Percentiles rank a stretch among this genome's conserved stretches.
These are phyloP conservation scores for Heteromeles arbutifolia DNA, from an alignment of 306 rosid genomes.

Conservation along the genomic window DNA sequence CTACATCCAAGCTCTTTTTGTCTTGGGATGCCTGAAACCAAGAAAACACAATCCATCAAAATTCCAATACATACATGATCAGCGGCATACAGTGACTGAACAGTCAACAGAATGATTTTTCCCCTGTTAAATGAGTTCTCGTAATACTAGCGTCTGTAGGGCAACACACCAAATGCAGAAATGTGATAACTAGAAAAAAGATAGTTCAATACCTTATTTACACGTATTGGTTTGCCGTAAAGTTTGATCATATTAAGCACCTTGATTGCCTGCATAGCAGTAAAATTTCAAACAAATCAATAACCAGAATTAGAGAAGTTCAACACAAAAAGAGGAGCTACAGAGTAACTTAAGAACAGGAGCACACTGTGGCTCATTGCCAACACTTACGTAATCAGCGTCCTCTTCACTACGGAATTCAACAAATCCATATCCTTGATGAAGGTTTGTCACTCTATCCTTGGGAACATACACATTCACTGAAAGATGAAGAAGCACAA, in stretches of 20 bases:
- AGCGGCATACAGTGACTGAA: background rate
- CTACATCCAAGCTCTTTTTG: conserved; percentile 94
- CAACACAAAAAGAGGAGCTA: background rate
- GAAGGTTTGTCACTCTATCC: conserved; percentile 90
- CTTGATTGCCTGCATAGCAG: conserved; percentile 70
- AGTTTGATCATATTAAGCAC: conserved; percentile 96
- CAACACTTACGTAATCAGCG: conserved; percentile 75
- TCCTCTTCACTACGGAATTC: conserved; percentile 91
- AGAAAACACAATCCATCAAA: conserved; percentile 1
- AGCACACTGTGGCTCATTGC: background rate
- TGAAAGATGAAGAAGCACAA: conserved; percentile 19
- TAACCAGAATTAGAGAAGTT: background rate
- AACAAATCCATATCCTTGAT: conserved; percentile 96
- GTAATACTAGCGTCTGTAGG: background rate
- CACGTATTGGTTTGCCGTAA: conserved; percentile 94
- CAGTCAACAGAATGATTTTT: background rate
- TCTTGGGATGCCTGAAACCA: conserved; percentile 87
- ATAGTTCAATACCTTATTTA: conserved; percentile 60
- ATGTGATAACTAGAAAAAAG: background rate
- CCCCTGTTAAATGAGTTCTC: background rate
- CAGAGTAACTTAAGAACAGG: background rate
- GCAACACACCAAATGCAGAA: background rate
- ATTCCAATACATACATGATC: background rate
- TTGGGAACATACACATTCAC: conserved; percentile 89
- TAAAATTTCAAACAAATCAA: background rate